Conservation (phyloP, 2,329 filamentous ascomycete genomes). For the Xylariaceae sp. region DNA sequence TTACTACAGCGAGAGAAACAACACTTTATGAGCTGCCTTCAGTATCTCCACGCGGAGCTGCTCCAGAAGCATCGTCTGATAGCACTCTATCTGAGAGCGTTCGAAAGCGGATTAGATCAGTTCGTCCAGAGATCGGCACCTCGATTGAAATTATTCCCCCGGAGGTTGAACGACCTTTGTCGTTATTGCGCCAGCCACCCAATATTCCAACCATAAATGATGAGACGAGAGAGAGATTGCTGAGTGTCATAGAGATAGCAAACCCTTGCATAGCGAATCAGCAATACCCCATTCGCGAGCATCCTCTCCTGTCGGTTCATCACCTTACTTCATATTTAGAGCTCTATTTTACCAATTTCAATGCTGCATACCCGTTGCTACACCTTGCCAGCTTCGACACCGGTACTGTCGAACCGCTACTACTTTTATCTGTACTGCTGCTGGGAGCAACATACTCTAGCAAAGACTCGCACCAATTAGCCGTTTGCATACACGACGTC, state of each 20-base stretch:
- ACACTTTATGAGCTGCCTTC: not conserved
- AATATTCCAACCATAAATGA: not conserved
- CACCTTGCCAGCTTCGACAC: conserved; percentile 64
- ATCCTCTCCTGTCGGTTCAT: conserved; percentile 56
- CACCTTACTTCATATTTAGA: conserved; percentile 63
- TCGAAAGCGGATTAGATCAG: not conserved
- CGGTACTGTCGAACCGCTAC: conserved; percentile 53
- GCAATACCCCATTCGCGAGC: conserved; percentile 51
- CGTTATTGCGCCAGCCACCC: conserved; percentile 1
- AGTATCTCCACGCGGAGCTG: not conserved
- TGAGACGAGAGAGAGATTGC: not conserved
- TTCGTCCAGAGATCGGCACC: not conserved
- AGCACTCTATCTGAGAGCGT: not conserved
- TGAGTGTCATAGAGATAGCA: conserved; percentile 51
- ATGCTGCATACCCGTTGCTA: conserved; percentile 64
- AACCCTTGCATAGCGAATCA: conserved; percentile 56
- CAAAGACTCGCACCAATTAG: conserved; percentile 64
- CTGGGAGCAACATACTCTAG: conserved; percentile 67
- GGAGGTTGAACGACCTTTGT: conserved; percentile 5
- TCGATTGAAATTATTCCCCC: not conserved
- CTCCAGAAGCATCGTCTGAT: not conserved
- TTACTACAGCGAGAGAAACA: not conserved
- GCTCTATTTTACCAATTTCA: conserved; percentile 66
- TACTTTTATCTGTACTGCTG: conserved; percentile 60
- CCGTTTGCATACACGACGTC: conserved; percentile 66